Conservation (phyloP, 768 basidiomycete genomes). For the Phanerochaete sordida region DNA sequence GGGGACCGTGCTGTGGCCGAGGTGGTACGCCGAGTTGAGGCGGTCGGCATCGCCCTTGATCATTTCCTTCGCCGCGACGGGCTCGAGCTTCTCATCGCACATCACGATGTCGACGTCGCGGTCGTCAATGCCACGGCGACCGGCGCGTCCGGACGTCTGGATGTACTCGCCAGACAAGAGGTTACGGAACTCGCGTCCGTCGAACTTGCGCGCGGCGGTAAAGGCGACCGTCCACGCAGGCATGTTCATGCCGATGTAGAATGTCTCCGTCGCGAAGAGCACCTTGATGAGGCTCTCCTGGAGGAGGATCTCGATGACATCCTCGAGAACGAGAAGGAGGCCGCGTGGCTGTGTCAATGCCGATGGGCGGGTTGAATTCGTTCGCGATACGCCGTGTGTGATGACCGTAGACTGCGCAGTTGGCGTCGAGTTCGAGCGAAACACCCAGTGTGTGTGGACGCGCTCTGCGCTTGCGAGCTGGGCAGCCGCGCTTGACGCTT, state of each 20-base stretch:
- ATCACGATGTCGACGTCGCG: conserved; percentile 99
- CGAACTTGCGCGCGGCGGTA: conserved; percentile 92
- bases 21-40: conserved; percentile 95
- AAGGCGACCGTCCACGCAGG: conserved; percentile 99
- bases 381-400: too few relatives aligned
- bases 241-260: conserved; percentile 98
- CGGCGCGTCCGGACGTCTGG: conserved; percentile 98
- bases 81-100: conserved; percentile 98
- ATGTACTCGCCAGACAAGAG: conserved; percentile 96
- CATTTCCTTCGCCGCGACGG: conserved; percentile 89
- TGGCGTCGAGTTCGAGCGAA: too few relatives aligned
- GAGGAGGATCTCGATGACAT: conserved; percentile 98
- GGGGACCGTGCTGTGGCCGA: conserved; percentile 98
- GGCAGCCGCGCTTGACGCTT: too few relatives aligned
- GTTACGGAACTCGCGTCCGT: conserved; percentile 91
- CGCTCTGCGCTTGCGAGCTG: too few relatives aligned
- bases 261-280: conserved; percentile 97
- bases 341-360: too few relatives aligned
- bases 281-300: conserved; percentile 98
- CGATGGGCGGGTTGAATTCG: too few relatives aligned
- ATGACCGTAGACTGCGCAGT: too few relatives aligned
- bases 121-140: conserved; percentile 94
- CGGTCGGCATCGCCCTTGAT: conserved; percentile 97
- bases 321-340: conserved; percentile 95
- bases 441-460: too few relatives aligned